Percentiles rank a stretch among this genome's conserved stretches.
Conservation (phyloP, 106 monocot genomes). For the Posidonia australis region DNA sequence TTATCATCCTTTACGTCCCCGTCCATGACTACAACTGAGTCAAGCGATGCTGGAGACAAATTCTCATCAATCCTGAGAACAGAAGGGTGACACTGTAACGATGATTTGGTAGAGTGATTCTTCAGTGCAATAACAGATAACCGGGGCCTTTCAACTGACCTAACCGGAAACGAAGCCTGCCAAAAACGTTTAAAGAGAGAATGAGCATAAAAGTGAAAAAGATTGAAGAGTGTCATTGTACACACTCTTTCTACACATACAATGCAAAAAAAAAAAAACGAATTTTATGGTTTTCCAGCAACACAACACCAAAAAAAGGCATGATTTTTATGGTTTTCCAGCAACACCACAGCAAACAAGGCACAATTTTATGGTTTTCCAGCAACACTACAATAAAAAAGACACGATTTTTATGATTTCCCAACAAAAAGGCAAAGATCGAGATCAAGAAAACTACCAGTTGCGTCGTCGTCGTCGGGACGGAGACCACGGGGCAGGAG, state of each 20-base stretch:
- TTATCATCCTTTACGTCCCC: slow-evolving; percentile 50
- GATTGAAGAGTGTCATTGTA: background rate
- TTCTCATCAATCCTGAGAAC: slow-evolving; percentile 62
- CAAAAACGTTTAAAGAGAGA: slow-evolving; percentile 4
- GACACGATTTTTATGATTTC: too few relatives aligned
- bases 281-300: too few relatives aligned
- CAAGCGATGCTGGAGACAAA: slow-evolving; percentile 75
- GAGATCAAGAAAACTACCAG: background rate
- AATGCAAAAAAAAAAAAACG: too few relatives aligned
- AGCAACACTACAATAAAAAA: too few relatives aligned
- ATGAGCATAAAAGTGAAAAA: background rate
- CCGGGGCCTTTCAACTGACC: slow-evolving; percentile 43
- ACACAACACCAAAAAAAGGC: too few relatives aligned
- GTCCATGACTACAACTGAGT: slow-evolving; percentile 62
- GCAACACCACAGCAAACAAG: too few relatives aligned
- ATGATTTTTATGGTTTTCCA: too few relatives aligned
- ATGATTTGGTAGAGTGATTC: slow-evolving; percentile 37
- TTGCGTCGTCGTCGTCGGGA: background rate
- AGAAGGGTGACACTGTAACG: slow-evolving; percentile 49
- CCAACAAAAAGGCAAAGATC: too few relatives aligned
- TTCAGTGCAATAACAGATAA: slow-evolving; percentile 39
- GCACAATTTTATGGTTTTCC: too few relatives aligned
- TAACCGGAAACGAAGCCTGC: slow-evolving; percentile 38
- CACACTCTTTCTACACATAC: too few relatives aligned
- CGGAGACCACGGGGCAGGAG: background rate